A percentile compares a stretch with the other conserved stretches of the same genome.
These are phyloP conservation scores for Pseudogymnoascus sp. DNA, from an alignment of 2,329 filamentous ascomycete genomes.

Conservation along the genomic window DNA sequence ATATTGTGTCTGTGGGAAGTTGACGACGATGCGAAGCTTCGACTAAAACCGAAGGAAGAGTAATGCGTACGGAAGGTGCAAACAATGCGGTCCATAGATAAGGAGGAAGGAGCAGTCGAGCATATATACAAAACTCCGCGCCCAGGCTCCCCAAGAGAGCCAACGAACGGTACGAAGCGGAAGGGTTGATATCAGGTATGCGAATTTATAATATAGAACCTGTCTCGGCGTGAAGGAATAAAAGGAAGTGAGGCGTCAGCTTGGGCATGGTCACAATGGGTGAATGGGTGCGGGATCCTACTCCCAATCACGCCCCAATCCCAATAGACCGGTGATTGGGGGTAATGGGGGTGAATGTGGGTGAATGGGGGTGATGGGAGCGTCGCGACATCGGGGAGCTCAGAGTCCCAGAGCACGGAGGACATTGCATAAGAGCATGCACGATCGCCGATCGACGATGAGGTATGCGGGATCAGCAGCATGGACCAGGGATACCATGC, in stretches of 20 bases:
- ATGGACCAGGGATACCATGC: constrained; percentile 5
- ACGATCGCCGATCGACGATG: constrained; percentile 7
- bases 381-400: neutral
- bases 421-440: neutral
- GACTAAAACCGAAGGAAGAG: constrained; percentile 1
- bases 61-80: neutral
- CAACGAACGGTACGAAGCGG: neutral
- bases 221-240: neutral
- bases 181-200: neutral
- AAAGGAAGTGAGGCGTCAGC: constrained; percentile 1
- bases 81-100: neutral
- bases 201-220: constrained; percentile 4
- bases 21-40: neutral
- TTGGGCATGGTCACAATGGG: neutral
- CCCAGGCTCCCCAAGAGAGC: neutral
- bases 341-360: neutral
- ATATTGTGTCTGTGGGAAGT: neutral
- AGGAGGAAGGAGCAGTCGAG: neutral
- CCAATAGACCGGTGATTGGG: neutral
- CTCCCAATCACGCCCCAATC: neutral
- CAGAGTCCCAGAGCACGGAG: neutral
- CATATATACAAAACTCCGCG: neutral
- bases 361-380: neutral
- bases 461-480: constrained; percentile 4
- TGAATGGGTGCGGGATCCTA: neutral